Evolutionary conservation across 2,329 filamentous ascomycete genomes (phyloP), one percentile per base, ranked within the genome.

Genomic region (Leptographium galeiforme): DNA sequence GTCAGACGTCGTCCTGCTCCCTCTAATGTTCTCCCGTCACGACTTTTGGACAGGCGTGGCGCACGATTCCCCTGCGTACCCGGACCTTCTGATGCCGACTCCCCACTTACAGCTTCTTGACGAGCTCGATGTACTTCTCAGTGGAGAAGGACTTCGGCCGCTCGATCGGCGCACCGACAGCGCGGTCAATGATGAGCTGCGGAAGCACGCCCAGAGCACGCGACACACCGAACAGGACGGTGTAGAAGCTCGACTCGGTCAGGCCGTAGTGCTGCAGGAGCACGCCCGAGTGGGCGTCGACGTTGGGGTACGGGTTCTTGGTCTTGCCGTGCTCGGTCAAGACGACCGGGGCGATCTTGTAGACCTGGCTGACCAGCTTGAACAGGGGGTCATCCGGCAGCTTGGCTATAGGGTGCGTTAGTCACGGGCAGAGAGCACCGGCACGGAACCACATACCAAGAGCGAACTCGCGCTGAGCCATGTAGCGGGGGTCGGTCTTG

Each of bases 281-380:
- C 62, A 98, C 93, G 80, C 93, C 93, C 36, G 90, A 96, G 86
- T 97, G 93, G 67, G 91, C 90, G 68, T 97, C 91, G 67, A 97
- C 90, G 78, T 97, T 97, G 73, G 93, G 93, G 82, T 81, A 97
- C 62, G 91, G 91, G 87, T 97, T 96, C 87, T 97, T 97, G 80
- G 91, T 97, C 88, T 98, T 98, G 77, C 93, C 93, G 79, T 98
- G 93, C 84, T 98, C 89, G 62, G 93, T 98, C 70, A 98, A 80
- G 65, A 98, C 93, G 67, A 85, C 87, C 61, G 93, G 93, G 60
- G 93, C 93, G 66, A 98, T 97, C 88, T 98, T 98, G 87, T 97
- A 98, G 64, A 98, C 93, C 79, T 98, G 93, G 81, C 87, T 94
- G 76, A 98, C 93, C 63, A 98, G 87, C 83, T 98, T 89, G 88